A percentile compares a stretch with the other conserved stretches of the same genome.
phyloP scores from a whole-genome alignment of 768 basidiomycete genomes.

The Boletus fagicola region DNA sequence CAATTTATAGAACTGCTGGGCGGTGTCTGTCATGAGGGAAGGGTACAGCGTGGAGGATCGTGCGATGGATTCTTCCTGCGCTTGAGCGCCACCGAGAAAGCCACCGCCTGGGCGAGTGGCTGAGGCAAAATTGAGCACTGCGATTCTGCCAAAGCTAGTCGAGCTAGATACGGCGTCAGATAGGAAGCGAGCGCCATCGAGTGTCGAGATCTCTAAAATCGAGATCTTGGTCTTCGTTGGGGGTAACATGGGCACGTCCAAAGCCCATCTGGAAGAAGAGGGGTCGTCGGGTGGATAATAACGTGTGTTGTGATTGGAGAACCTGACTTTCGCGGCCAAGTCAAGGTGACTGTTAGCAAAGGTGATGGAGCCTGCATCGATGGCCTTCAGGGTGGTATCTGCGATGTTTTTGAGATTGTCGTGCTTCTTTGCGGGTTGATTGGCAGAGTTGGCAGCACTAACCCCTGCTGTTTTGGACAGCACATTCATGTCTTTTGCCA shows the following conservation, averaged over 20 bases:
- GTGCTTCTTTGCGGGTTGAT: slow-evolving; percentile 9
- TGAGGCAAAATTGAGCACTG: slow-evolving; percentile 75
- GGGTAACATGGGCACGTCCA: slow-evolving; percentile 10
- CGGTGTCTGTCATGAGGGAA: slow-evolving; percentile 54
- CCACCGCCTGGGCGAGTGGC: slow-evolving; percentile 77
- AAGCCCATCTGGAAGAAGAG: slow-evolving; percentile 46
- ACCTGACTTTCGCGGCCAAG: slow-evolving; percentile 34
- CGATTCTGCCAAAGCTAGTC: slow-evolving; percentile 38
- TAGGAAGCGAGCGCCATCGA: slow-evolving; percentile 54
- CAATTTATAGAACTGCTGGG: slow-evolving; percentile 58
- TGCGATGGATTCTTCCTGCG: slow-evolving; percentile 81
- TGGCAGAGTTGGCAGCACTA: not conserved
- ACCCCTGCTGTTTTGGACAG: not conserved
- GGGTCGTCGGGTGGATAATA: slow-evolving; percentile 52
- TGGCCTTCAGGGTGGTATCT: slow-evolving; percentile 46
- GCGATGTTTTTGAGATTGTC: slow-evolving; percentile 42
- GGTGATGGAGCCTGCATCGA: slow-evolving; percentile 45
- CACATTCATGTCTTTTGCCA: slow-evolving; percentile 3
- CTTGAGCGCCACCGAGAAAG: slow-evolving; percentile 67
- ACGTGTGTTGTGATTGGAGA: slow-evolving; percentile 43
- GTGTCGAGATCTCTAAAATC: slow-evolving; percentile 60
- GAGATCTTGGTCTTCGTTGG: slow-evolving; percentile 38
- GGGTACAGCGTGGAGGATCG: slow-evolving; percentile 70
- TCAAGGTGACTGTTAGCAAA: slow-evolving; percentile 31
- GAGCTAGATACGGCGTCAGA: slow-evolving; percentile 20